phyloP scores from a whole-genome alignment of 2,329 filamentous ascomycete species.

The Akanthomyces muscarius region DNA sequence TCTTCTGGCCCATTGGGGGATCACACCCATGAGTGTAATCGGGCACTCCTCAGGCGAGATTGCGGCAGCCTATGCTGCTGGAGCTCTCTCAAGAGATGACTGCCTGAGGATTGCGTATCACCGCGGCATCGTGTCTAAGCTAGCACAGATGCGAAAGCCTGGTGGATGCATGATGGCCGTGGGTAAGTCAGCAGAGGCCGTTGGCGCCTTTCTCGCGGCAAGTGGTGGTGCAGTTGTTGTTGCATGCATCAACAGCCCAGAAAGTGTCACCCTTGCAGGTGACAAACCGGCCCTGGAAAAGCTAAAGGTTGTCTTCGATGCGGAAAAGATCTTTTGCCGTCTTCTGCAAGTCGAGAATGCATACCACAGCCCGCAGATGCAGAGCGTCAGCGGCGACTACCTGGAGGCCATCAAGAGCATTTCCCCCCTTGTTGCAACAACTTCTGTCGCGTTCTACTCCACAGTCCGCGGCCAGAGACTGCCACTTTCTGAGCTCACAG shows the following conservation, averaged over 20 bases:
- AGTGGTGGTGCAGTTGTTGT: conserved; percentile 20
- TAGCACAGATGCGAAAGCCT: not conserved
- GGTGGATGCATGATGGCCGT: conserved; percentile 27
- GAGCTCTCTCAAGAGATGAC: conserved; percentile 19
- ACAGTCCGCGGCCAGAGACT: conserved; percentile 23
- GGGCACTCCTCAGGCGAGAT: conserved; percentile 38
- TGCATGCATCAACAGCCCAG: conserved; percentile 32
- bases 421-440: conserved; percentile 11
- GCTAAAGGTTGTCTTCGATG: not conserved
- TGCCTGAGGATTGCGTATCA: conserved; percentile 31
- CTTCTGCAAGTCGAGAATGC: not conserved
- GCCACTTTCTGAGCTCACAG: conserved; percentile 12
- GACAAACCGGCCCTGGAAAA: conserved; percentile 24
- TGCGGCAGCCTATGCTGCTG: conserved; percentile 30
- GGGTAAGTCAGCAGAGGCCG: conserved; percentile 19
- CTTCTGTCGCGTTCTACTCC: conserved; percentile 34
- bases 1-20: conserved; percentile 27
- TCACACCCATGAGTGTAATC: conserved; percentile 27
- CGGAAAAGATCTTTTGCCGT: not conserved
- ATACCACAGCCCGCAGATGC: conserved; percentile 27
- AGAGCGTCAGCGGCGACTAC: conserved; percentile 19
- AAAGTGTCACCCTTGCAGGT: conserved; percentile 30
- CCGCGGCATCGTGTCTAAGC: conserved; percentile 23
- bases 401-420: conserved; percentile 13
- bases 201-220: not conserved